A percentile compares a stretch with the other conserved stretches of the same genome.
Conservation (phyloP, 164 flowering plant genomes). For the Liquidambar formosana region DNA sequence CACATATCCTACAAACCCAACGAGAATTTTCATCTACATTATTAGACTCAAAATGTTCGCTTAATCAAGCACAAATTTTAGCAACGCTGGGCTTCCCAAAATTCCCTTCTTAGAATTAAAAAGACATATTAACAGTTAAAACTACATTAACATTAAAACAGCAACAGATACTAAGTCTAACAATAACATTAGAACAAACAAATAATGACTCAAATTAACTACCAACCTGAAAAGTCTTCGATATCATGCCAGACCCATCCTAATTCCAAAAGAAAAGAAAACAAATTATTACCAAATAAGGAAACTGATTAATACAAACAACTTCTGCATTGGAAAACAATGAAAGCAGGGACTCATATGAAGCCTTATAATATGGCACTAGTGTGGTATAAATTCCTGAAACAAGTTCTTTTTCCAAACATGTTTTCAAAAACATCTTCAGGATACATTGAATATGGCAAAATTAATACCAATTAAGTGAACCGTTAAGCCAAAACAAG, state of each 20-base stretch:
- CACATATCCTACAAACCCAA: conserved; percentile 66
- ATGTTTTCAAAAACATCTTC: too few species aligned
- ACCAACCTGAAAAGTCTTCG: conserved; percentile 49
- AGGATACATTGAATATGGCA: too few species aligned
- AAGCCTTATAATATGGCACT: conserved; percentile 37
- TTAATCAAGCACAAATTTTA: background rate
- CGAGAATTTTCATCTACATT: background rate
- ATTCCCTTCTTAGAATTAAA: background rate
- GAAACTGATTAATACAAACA: background rate
- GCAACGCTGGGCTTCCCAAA: too few species aligned
- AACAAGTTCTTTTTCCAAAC: too few species aligned
- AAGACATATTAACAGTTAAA: background rate
- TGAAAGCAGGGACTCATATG: too few species aligned
- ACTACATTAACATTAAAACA: background rate
- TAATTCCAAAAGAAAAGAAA: conserved; percentile 17
- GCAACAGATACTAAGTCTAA: background rate
- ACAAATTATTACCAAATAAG: background rate
- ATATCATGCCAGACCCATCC: conserved; percentile 53
- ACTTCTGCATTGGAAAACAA: background rate
- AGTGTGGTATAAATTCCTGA: conserved; percentile 37
- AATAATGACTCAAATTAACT: background rate
- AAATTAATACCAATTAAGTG: too few species aligned
- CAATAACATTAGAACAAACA: background rate
- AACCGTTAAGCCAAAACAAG: background rate
- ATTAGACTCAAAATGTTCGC: background rate